Conservation (phyloP, 1,139 yeast species). For the Debaryomyces sp. region DNA sequence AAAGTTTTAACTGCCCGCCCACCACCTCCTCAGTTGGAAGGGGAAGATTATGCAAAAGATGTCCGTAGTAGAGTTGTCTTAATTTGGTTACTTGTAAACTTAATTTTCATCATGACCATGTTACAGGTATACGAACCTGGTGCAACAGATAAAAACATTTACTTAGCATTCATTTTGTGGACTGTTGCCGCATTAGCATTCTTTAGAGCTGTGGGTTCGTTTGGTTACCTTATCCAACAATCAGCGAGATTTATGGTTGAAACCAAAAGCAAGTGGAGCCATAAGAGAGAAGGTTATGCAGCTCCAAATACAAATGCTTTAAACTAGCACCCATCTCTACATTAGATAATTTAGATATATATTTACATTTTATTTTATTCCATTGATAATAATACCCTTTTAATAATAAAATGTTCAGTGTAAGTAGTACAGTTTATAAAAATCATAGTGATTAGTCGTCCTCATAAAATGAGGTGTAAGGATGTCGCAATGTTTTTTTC, state of each 20-base stretch:
- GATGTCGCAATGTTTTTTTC: constrained; percentile 5
- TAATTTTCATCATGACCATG: constrained; percentile 81
- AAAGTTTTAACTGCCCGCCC: constrained; percentile 54
- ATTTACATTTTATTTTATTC: background rate
- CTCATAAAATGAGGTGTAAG: background rate
- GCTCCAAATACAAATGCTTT: constrained; percentile 38
- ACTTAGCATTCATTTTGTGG: constrained; percentile 86
- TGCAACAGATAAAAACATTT: constrained; percentile 60
- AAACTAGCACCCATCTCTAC: constrained; percentile 22
- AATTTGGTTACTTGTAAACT: constrained; percentile 82
- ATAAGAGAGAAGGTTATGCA: constrained; percentile 43
- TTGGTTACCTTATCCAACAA: constrained; percentile 57
- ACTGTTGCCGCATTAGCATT: constrained; percentile 81
- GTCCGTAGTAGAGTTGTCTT: constrained; percentile 94
- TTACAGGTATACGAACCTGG: constrained; percentile 77
- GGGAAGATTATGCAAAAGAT: constrained; percentile 92
- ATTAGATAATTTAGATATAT: background rate
- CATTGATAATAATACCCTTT: constrained; percentile 4
- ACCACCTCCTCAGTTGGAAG: constrained; percentile 46
- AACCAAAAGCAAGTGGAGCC: constrained; percentile 45
- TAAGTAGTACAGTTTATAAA: background rate
- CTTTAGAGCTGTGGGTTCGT: constrained; percentile 78
- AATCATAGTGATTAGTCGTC: background rate
- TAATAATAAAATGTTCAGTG: background rate
- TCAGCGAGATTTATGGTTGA: constrained; percentile 46